Base-by-base conservation (phyloP, 73 alveolate genomes). In the Durusdinium trenchii region DNA sequence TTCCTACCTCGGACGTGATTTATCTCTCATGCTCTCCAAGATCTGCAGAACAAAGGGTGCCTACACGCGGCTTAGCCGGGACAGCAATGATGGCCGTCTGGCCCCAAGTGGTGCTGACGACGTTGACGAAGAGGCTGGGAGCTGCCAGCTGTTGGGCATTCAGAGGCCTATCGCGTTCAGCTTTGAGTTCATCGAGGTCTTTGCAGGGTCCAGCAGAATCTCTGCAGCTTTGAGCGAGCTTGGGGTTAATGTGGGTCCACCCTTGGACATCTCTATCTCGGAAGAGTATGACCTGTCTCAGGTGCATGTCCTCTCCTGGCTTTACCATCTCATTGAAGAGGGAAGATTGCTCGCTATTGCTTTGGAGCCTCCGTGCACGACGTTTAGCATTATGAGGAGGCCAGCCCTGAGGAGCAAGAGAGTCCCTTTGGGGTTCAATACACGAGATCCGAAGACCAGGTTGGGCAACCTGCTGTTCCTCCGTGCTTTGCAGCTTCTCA, bases 141-240 rank as follows among this genome's bases (percentile, higher is more conserved):
- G n/a, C n/a, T n/a, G n/a, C n/a, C n/a, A n/a, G n/a, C n/a, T n/a
- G n/a, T n/a, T n/a, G n/a, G n/a, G n/a, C n/a, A 6, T 40, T 5
- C 43, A 71, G 5, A 40, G 61, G 16, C 86, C 86, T 43, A 3
- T 76, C 23, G 86, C 62, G 62, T 76, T 76, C 40, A 1, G 23
- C 62, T 76, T 9, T 45, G 86, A 76, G 9, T 76, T 76, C 61
- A 40, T 76, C 12, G 86, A 76, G 86, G 86, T 76, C 18, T 76
- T 43, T 45, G 16, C 86, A 7, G 86, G 86, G 3, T n/a, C 86
- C 86, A 2, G 42, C 2, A 6, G 40, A 61, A 23, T 76, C 60
- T 10, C 86, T 45, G 40, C 38, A 3, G 62, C 54, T 6, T 5
- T 76, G 32, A 43, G 0, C 32, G 6, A 14, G 7, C 26, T 81